Conservation (phyloP, 139 green algal genomes). For the Chlorella sp. region DNA sequence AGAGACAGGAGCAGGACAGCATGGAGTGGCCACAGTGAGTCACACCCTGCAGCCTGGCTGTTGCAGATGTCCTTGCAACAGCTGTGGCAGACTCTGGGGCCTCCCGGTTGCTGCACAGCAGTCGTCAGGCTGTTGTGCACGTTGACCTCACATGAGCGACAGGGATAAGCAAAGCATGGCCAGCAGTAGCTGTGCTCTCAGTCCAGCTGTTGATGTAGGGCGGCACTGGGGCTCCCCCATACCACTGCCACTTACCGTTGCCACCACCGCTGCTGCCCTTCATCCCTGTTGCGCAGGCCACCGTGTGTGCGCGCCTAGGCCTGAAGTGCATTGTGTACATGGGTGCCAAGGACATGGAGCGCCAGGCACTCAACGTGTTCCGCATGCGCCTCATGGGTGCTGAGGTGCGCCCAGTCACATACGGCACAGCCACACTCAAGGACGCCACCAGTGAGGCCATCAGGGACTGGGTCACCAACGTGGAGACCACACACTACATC, state of each 20-base stretch:
- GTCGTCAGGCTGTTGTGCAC: too few species aligned
- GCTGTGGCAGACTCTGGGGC: too few species aligned
- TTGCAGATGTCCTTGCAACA: too few species aligned
- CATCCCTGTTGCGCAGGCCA: slow-evolving; percentile 80
- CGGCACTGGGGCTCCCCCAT: too few species aligned
- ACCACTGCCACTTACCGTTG: background rate
- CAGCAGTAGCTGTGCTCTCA: too few species aligned
- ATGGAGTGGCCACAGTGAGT: slow-evolving; percentile 92
- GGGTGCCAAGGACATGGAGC: slow-evolving; percentile 96
- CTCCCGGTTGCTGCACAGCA: too few species aligned
- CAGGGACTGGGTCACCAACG: slow-evolving; percentile 98
- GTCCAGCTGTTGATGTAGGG: too few species aligned
- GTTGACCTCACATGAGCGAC: too few species aligned
- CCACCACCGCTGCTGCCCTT: too few species aligned
- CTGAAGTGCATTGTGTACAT: slow-evolving; percentile 99
- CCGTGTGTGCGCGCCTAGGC: slow-evolving; percentile 90
- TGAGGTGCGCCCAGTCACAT: slow-evolving; percentile 84
- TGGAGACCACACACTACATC: slow-evolving; percentile 99
- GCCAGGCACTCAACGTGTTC: slow-evolving; percentile 98
- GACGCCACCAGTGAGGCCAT: slow-evolving; percentile 97
- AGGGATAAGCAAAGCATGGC: too few species aligned
- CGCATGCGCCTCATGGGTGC: slow-evolving; percentile 96
- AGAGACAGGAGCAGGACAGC: slow-evolving; percentile 97
- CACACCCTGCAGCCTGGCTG: too few species aligned
- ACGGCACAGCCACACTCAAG: slow-evolving; percentile 95